These are phyloP conservation scores for Kwoniella sp. DNA, from an alignment of 768 basidiomycete genomes.

Conservation along the genomic window DNA sequence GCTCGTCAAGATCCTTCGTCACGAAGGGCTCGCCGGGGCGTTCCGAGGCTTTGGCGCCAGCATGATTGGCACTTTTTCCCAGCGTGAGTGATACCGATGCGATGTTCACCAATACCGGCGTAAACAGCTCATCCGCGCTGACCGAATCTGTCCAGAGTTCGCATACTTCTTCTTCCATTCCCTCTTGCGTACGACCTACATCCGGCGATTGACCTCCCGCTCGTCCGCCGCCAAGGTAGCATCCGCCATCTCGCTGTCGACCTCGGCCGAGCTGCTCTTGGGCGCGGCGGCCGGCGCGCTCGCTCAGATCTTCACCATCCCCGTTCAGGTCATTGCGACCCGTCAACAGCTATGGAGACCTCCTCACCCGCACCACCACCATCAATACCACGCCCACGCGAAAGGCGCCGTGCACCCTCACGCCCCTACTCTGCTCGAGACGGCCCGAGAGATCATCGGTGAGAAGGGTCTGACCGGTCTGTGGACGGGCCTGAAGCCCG, in stretches of 20 bases:
- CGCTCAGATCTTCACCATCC: constrained; percentile 97
- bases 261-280: constrained; percentile 64
- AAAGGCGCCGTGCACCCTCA: constrained; percentile 34
- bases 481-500: constrained; percentile 89
- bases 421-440: constrained; percentile 62
- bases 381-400: neutral
- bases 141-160: constrained; percentile 87
- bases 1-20: constrained; percentile 65
- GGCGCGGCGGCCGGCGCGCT: constrained; percentile 90
- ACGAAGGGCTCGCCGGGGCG: constrained; percentile 75
- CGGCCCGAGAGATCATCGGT: constrained; percentile 78
- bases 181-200: constrained; percentile 63
- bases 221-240: neutral
- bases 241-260: constrained; percentile 34
- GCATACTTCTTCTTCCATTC: constrained; percentile 99
- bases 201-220: constrained; percentile 10
- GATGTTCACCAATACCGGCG: too few species aligned
- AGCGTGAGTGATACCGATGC: constrained; percentile 61
- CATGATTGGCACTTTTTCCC: constrained; percentile 97
- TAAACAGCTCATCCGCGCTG: too few species aligned
- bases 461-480: constrained; percentile 58
- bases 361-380: constrained; percentile 2
- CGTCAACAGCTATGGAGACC: constrained; percentile 80
- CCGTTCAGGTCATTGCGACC: constrained; percentile 94
- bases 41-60: constrained; percentile 92